Base-by-base conservation (phyloP, 139 green algal genomes). In the Zygnema cylindricum region DNA sequence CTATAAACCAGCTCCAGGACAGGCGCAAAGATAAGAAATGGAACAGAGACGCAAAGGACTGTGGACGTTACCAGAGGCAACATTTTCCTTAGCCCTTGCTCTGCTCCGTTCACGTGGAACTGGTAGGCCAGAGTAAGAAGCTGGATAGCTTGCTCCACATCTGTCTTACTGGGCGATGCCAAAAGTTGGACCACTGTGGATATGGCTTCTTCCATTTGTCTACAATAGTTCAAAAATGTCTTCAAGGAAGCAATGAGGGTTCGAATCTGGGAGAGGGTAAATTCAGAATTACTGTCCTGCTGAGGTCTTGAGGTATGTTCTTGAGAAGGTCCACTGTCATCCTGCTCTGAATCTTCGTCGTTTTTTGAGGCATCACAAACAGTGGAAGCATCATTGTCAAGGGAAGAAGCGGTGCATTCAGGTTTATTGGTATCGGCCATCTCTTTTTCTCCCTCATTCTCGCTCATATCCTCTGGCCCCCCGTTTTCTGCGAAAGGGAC, bases 101-200 rank as follows among this genome's bases (percentile, higher is more conserved):
- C 38, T 0, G 89, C 71, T 69, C 81, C 87, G 40, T 94, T 89
- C 43, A 97, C 79, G 79, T 93, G 71, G 90, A 96, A 97, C 83
- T 95, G 92, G 69, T 93, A 89, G 89, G 93, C 93, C 2, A 94
- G 84, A 36, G 96, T 93, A 43, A 98, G 90, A 55, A 97, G 88
- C 7, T 88, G 84, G 43, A 98, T 95, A 30, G 93, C 93, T 76
- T 98, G 94, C 55, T 95, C 90, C 2, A 95, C 93, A 73, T 96
- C 95, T 11, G 89, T 94, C 36, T 92, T 63, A 1, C 89, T 93
- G 1, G 92, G 85, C 40, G 89, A 95, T 1, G 93, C 92, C 88
- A 98, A 92, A 78, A 98, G 94, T 71, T 95, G 85, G 16, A 73
- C 89, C 32, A 97, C 75, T 32, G 88, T 83, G 22, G 36, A 25